These are phyloP conservation scores for Ogataea pilisensis DNA, from an alignment of 805 yeast genomes.

Conservation along the genomic window DNA sequence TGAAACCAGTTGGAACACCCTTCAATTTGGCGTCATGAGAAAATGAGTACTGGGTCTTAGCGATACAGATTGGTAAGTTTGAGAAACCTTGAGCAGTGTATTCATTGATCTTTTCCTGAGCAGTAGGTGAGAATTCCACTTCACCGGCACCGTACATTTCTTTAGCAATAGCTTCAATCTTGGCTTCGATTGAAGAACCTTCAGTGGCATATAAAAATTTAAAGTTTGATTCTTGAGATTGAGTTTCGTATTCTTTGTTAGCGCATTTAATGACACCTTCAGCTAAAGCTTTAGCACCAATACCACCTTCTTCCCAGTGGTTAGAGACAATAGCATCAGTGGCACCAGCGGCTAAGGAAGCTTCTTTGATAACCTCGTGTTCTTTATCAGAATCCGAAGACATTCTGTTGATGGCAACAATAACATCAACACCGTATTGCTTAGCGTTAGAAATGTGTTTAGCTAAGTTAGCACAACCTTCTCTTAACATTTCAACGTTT, in stretches of 20 bases:
- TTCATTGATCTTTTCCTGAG: constrained; percentile 72
- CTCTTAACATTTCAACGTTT: constrained; percentile 69
- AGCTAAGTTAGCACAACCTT: constrained; percentile 83
- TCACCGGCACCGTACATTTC: constrained; percentile 91
- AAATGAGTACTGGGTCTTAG: constrained; percentile 94
- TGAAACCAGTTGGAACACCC: constrained; percentile 94
- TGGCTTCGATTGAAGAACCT: constrained; percentile 66
- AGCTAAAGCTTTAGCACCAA: constrained; percentile 83
- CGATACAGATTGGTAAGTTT: constrained; percentile 90
- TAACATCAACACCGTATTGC: constrained; percentile 84
- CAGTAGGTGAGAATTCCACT: constrained; percentile 78
- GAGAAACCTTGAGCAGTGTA: constrained; percentile 87
- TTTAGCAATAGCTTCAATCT: constrained; percentile 72
- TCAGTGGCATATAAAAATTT: constrained; percentile 67
- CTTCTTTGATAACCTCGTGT: constrained; percentile 71
- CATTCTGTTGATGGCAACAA: constrained; percentile 90
- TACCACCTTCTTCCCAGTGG: constrained; percentile 96
- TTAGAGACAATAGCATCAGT: constrained; percentile 82
- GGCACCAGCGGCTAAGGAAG: constrained; percentile 90
- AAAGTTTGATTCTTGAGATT: constrained; percentile 37
- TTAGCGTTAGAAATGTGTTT: constrained; percentile 87
- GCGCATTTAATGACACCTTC: constrained; percentile 76
- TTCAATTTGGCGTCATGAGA: constrained; percentile 91
- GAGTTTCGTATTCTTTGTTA: constrained; percentile 34
- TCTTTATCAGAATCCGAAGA: constrained; percentile 79